A percentile compares a stretch with the other conserved stretches of the same genome.
These are phyloP conservation scores for Aureobasidium sp. DNA, from an alignment of 2,329 filamentous ascomycete genomes.

Conservation along the genomic window DNA sequence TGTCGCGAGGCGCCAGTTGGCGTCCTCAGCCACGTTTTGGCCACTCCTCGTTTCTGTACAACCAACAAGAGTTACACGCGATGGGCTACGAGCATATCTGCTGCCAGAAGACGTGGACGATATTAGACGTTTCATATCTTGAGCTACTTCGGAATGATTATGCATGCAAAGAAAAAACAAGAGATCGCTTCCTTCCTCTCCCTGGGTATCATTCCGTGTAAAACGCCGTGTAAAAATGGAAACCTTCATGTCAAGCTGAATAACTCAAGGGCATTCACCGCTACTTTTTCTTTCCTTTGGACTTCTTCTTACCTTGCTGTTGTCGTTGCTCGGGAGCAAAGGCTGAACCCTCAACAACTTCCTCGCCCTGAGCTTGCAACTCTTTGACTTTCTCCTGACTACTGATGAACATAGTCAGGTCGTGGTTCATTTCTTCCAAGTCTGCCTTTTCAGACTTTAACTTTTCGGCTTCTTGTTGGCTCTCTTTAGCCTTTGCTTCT, in stretches of 20 bases:
- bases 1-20: background rate
- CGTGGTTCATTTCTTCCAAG: slow-evolving; percentile 77
- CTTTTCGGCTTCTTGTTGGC: slow-evolving; percentile 42
- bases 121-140: background rate
- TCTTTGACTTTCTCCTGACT: slow-evolving; percentile 73
- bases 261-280: background rate
- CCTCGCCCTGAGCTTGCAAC: slow-evolving; percentile 54
- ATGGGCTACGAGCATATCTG: background rate
- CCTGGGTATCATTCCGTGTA: background rate
- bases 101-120: background rate
- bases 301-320: slow-evolving; percentile 37
- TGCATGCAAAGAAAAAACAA: background rate
- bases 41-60: background rate
- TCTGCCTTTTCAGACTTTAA: slow-evolving; percentile 56
- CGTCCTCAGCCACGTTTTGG: slow-evolving; percentile 11
- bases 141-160: background rate
- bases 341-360: slow-evolving; percentile 58
- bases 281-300: slow-evolving; percentile 39
- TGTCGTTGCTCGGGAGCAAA: slow-evolving; percentile 51
- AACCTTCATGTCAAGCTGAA: background rate
- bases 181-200: background rate
- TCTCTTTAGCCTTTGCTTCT: slow-evolving; percentile 49
- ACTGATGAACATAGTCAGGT: slow-evolving; percentile 80
- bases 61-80: slow-evolving; percentile 10
- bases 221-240: slow-evolving; percentile 9